Conservation (phyloP, 768 basidiomycete species). For the Amyloporia xantha region DNA sequence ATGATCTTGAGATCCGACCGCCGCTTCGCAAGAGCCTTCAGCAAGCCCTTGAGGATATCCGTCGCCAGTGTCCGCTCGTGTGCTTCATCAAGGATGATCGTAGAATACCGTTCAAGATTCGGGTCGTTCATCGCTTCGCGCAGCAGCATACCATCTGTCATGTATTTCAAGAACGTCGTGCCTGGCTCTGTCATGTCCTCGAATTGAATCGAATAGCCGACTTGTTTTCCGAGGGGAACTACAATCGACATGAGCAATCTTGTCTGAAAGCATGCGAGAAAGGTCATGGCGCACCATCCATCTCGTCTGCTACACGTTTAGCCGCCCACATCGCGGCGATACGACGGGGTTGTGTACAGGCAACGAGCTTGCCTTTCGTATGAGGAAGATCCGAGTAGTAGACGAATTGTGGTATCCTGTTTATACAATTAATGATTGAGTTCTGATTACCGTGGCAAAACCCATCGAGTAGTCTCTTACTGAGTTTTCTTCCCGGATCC, state of each 20-base stretch:
- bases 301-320: slow-evolving; percentile 97
- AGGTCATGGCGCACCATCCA: slow-evolving; percentile 92
- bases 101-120: slow-evolving; percentile 81
- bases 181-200: slow-evolving; percentile 92
- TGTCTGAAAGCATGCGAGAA: too few species aligned
- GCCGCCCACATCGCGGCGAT: slow-evolving; percentile 98
- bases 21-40: slow-evolving; percentile 76
- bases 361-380: slow-evolving; percentile 82
- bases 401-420: slow-evolving; percentile 94
- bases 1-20: slow-evolving; percentile 93
- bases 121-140: slow-evolving; percentile 98
- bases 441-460: too few species aligned
- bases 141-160: slow-evolving; percentile 99
- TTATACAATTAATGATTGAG: slow-evolving; percentile 6
- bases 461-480: too few species aligned
- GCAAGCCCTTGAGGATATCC: slow-evolving; percentile 96
- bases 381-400: slow-evolving; percentile 92
- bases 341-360: slow-evolving; percentile 94
- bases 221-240: slow-evolving; percentile 91
- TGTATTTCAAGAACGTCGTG: slow-evolving; percentile 95
- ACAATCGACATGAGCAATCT: too few species aligned
- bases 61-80: slow-evolving; percentile 98
- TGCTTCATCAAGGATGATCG: slow-evolving; percentile 97
- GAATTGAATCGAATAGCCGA: slow-evolving; percentile 97
- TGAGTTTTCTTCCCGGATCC: slow-evolving; percentile 96